phyloP scores from a whole-genome alignment of 768 basidiomycete genomes.

The Tricholoma sp. region DNA sequence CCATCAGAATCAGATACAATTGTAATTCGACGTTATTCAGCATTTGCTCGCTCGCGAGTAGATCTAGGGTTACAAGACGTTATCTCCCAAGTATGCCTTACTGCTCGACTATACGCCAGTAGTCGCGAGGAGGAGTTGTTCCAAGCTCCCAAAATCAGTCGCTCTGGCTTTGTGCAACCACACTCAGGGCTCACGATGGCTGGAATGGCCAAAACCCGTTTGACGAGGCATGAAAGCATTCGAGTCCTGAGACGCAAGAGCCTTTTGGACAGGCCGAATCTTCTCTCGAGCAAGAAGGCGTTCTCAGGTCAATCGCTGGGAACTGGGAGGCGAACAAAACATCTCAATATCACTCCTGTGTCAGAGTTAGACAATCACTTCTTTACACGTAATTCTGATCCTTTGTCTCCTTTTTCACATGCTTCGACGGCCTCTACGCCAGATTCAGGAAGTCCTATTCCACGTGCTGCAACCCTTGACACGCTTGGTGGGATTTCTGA shows the following conservation, averaged over 20 bases:
- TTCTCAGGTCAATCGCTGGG: slow-evolving; percentile 18
- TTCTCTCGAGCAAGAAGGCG: slow-evolving; percentile 16
- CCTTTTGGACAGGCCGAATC: slow-evolving; percentile 32
- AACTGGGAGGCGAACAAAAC: slow-evolving; percentile 27
- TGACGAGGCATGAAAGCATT: slow-evolving; percentile 67
- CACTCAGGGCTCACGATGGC: slow-evolving; percentile 57
- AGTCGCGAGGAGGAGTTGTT: slow-evolving; percentile 62
- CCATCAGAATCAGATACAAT: slow-evolving; percentile 49
- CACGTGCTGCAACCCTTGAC: slow-evolving; percentile 4
- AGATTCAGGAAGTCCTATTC: slow-evolving; percentile 13
- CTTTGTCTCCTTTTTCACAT: slow-evolving; percentile 33
- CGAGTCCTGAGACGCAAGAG: slow-evolving; percentile 58
- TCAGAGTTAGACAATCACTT: slow-evolving; percentile 21
- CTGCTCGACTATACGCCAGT: slow-evolving; percentile 61
- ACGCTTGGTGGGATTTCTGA: slow-evolving; percentile 13
- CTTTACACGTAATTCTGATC: slow-evolving; percentile 3
- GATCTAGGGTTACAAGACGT: slow-evolving; percentile 80
- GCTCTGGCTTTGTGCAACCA: slow-evolving; percentile 45
- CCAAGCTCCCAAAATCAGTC: slow-evolving; percentile 41
- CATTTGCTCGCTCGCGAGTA: slow-evolving; percentile 59
- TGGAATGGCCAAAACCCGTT: slow-evolving; percentile 55
- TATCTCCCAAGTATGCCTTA: slow-evolving; percentile 66
- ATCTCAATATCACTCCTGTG: slow-evolving; percentile 30
- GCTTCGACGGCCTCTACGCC: slow-evolving; percentile 26
- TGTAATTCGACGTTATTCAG: slow-evolving; percentile 62